Conservation (phyloP, 176 grass and related monocot genomes). For the Aegilops umbellulata region DNA sequence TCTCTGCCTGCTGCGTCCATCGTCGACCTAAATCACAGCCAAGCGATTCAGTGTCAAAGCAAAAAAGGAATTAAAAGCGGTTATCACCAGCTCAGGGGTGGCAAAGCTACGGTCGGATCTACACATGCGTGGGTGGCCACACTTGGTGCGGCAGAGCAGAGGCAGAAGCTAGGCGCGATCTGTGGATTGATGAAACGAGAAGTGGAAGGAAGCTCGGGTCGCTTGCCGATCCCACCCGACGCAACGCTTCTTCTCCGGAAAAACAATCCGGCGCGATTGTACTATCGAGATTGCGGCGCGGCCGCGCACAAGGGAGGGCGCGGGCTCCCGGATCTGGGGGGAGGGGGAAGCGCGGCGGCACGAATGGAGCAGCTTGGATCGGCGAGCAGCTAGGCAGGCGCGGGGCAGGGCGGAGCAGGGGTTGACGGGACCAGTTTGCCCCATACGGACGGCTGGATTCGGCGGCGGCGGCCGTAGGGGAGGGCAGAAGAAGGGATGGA, state of each 20-base stretch:
- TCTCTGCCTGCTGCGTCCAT: slow-evolving; percentile 69
- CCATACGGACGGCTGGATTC: background rate
- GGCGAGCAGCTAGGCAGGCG: background rate
- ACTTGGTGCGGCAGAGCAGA: background rate
- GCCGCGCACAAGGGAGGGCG: background rate
- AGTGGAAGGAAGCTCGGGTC: background rate
- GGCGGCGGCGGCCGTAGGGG: background rate
- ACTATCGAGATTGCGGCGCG: background rate
- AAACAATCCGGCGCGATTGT: background rate
- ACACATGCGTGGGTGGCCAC: background rate
- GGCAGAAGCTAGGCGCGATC: background rate
- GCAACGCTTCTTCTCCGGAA: too few species aligned
- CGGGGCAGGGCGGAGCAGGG: background rate
- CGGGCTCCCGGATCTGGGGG: slow-evolving; percentile 25
- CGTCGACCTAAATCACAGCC: slow-evolving; percentile 17
- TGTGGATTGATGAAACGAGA: background rate
- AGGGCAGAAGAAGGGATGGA: background rate
- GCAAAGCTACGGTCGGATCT: background rate
- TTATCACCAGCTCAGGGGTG: background rate
- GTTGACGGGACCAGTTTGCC: background rate
- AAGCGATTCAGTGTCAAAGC: background rate
- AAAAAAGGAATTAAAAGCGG: background rate
- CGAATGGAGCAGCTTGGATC: background rate
- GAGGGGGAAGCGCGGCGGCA: background rate
- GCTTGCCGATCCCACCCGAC: too few species aligned